Conservation (phyloP, 140 eudicot genomes). For the Flaveria floridana region DNA sequence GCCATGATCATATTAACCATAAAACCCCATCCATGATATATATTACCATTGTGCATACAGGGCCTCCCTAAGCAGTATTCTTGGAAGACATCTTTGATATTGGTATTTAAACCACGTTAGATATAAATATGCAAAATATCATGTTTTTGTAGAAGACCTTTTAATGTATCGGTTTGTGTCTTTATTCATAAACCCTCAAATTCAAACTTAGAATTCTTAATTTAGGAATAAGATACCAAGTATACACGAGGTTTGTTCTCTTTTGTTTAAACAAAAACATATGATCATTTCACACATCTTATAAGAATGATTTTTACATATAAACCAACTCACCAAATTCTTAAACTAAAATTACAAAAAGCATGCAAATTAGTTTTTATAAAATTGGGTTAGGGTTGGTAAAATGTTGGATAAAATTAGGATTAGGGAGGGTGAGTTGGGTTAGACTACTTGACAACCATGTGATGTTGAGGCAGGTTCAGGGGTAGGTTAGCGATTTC, state of each 20-base stretch:
- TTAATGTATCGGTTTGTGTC: neutral
- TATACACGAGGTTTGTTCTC: neutral
- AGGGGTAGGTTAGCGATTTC: conserved; percentile 41
- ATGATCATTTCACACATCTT: neutral
- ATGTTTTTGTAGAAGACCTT: neutral
- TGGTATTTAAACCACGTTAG: neutral
- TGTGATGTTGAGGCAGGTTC: conserved; percentile 41
- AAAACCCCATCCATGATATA: neutral
- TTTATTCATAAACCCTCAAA: neutral
- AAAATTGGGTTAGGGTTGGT: conserved; percentile 32
- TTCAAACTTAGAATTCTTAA: neutral
- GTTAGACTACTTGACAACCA: conserved; percentile 41
- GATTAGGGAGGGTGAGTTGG: conserved; percentile 49
- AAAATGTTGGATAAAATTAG: conserved; percentile 35
- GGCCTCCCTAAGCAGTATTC: too few relatives aligned
- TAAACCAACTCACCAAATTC: conserved; percentile 13
- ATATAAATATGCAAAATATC: neutral
- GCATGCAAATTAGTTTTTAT: neutral
- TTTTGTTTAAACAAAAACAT: neutral
- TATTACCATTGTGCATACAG: neutral
- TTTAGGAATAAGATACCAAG: neutral
- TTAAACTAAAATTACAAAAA: neutral
- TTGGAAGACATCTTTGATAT: neutral
- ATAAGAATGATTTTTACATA: neutral
- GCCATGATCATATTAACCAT: neutral